Evolutionary conservation across 1,284 basidiomycete genomes (phyloP), one percentile per base, ranked within the genome.

Genomic region (Polyporus tsugae): DNA sequence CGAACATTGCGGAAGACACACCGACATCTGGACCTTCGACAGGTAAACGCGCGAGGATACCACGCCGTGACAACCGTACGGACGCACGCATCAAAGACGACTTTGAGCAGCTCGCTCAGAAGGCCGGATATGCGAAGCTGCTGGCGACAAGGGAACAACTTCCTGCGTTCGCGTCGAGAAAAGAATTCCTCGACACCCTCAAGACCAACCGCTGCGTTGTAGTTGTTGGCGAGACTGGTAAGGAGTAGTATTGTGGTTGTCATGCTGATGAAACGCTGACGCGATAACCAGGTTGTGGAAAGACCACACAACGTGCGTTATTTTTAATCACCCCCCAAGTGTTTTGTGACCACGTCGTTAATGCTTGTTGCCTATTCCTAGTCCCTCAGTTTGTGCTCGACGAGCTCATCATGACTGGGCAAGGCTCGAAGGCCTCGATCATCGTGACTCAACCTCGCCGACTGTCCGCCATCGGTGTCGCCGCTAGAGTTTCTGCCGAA

Each of bases 301-400:
- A 98, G 79, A 96, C 94, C 2, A 95, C 93, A 0, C 93, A 94
- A 79, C 79, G 93, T 94, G 75, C 62, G 83, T 62, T 42, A 25
- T 41, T 49, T 22, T 49, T 25, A 10, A 49, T 13, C 46, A 49
- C 11, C 22, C n/a, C 29, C 29, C 11, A 17, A 2, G 22, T 11
- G 4, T 55, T 53, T 55, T 19, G n/a, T 55, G 52, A 55, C 29
- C 29, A 17, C 10, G 19, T 41, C 22, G 10, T 22, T 39, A n/a
- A 25, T 25, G 1, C 3, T 33, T 22, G 2, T 38, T 35, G 44
- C 59, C 29, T 39, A 63, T 49, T n/a, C 67, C 76, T 81, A 91
- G 91, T 96, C 19, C 96, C 95, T 17, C 96, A 97, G 77, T 97
- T 95, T 73, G 89, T 96, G 62, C 82, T 96, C 53, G 96, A 98